Evolutionary conservation across 306 rosid genomes (phyloP).

Genomic region (Quercus robur): DNA sequence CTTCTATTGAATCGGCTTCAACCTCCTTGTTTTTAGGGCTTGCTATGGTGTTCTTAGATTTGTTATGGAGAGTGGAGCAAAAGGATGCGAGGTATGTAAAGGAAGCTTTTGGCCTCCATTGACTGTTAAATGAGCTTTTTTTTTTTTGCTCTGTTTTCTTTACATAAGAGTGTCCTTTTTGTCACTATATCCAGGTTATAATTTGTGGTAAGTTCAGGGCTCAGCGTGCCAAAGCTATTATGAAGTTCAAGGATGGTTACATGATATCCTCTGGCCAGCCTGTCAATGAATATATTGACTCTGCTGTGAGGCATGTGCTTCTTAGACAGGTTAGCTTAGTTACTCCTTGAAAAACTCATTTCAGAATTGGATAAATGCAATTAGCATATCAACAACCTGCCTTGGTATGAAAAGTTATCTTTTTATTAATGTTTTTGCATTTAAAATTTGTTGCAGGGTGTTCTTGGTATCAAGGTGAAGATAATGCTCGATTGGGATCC

Average conservation of each 20-base stretch:
- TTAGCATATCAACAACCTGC: background rate
- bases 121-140: background rate
- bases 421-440: background rate
- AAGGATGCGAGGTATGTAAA: constrained; percentile 64
- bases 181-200: constrained; percentile 34
- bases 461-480: constrained; percentile 73
- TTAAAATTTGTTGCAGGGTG: constrained; percentile 36
- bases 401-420: background rate
- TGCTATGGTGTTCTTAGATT: constrained; percentile 81
- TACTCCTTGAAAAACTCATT: background rate
- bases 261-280: constrained; percentile 49
- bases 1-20: background rate
- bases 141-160: background rate
- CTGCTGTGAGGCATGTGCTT: constrained; percentile 48
- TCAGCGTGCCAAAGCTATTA: constrained; percentile 48
- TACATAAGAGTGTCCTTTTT: background rate
- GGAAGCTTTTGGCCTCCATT: background rate
- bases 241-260: constrained; percentile 57
- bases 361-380: background rate
- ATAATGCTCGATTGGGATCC: constrained; percentile 89
- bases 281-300: constrained; percentile 42
- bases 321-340: constrained; percentile 37
- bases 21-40: constrained; percentile 43
- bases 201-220: constrained; percentile 56
- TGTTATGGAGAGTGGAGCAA: constrained; percentile 84